Evolutionary conservation across 805 yeast genomes (phyloP).

Genomic region (Starmerella floris): DNA sequence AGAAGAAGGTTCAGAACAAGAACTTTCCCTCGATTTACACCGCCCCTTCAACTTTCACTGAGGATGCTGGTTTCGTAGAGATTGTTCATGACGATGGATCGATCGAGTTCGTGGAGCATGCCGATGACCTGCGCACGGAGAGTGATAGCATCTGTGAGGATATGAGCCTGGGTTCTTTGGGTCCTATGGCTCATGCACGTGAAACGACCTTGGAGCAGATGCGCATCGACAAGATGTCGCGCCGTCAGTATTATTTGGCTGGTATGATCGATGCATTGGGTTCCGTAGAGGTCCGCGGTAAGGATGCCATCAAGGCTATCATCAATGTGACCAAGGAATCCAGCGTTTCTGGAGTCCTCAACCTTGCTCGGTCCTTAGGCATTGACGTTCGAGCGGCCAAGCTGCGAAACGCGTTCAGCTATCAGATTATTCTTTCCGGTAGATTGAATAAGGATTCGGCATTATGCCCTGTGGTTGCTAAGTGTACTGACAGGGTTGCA

Average conservation of each 20-base stretch:
- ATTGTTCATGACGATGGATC: constrained; percentile 1
- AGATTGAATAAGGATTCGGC: background rate
- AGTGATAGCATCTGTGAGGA: too few relatives aligned
- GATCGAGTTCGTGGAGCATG: constrained; percentile 2
- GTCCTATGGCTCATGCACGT: background rate
- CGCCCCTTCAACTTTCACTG: background rate
- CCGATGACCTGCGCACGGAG: background rate
- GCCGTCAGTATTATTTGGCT: constrained; percentile 35
- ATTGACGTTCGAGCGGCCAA: constrained; percentile 24
- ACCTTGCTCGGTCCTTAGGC: constrained; percentile 35
- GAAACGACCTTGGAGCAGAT: background rate
- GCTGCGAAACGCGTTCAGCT: background rate
- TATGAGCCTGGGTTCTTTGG: too few relatives aligned
- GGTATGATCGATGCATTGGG: constrained; percentile 32
- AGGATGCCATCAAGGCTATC: constrained; percentile 28
- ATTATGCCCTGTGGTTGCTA: background rate
- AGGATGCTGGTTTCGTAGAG: background rate
- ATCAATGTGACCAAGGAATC: constrained; percentile 22
- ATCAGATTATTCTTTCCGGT: background rate
- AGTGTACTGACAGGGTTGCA: background rate
- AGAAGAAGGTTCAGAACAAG: background rate
- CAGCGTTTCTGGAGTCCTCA: constrained; percentile 25
- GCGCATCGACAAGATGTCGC: constrained; percentile 28
- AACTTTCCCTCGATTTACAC: background rate
- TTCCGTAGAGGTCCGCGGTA: constrained; percentile 15